Evolutionary conservation across 352 stramenopile genomes (phyloP).

Genomic region (Phytophthora foliorum): DNA sequence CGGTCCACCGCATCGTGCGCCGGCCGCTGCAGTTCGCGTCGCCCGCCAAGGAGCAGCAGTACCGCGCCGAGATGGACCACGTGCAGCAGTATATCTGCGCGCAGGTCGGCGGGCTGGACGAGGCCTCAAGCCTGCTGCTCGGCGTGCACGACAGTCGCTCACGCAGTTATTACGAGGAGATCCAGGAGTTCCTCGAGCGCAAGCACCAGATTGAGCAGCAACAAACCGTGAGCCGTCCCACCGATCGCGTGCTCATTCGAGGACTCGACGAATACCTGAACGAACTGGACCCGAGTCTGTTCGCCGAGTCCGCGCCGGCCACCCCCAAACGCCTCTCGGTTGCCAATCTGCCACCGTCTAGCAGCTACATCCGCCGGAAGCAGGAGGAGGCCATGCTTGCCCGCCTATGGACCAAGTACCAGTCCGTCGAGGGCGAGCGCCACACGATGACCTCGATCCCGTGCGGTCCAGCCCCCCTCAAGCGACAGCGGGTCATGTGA

Average conservation of each 20-base stretch:
- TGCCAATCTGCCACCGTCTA: constrained; percentile 33
- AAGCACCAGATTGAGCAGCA: constrained; percentile 50
- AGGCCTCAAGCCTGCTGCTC: constrained; percentile 41
- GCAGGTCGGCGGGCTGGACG: constrained; percentile 50
- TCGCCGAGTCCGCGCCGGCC: constrained; percentile 21
- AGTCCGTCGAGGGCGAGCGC: constrained; percentile 31
- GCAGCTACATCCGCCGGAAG: constrained; percentile 52
- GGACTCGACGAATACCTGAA: constrained; percentile 63
- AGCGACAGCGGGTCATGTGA: constrained; percentile 49
- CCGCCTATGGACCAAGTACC: constrained; percentile 33
- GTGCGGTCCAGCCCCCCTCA: constrained; percentile 23
- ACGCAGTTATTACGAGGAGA: constrained; percentile 64
- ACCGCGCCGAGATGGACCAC: constrained; percentile 57
- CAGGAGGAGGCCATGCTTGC: constrained; percentile 48
- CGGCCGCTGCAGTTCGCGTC: constrained; percentile 47
- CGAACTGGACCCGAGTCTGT: constrained; percentile 65
- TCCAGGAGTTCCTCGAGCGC: constrained; percentile 62
- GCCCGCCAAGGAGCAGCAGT: constrained; percentile 48
- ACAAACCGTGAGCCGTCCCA: not conserved
- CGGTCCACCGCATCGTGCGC: constrained; percentile 18
- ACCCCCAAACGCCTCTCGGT: constrained; percentile 18
- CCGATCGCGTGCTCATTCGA: constrained; percentile 46
- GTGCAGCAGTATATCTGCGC: constrained; percentile 62
- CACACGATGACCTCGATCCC: constrained; percentile 9
- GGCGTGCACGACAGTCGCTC: constrained; percentile 64